Percentiles rank a stretch among this genome's conserved stretches.
Conservation (phyloP, 768 basidiomycete species). For the Mycena albidolilacea region DNA sequence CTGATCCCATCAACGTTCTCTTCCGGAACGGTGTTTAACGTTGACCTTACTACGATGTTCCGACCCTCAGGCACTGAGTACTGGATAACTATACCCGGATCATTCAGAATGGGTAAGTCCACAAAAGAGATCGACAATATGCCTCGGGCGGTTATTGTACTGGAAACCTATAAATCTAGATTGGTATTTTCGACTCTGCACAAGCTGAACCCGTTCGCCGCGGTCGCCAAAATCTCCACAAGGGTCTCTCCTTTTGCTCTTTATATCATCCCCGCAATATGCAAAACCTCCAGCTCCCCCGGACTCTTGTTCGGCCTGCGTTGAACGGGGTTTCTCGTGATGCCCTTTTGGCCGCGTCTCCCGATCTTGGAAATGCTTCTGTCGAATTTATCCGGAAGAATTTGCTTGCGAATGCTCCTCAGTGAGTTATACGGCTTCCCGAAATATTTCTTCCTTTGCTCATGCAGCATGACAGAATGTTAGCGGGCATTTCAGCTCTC, state of each 20-base stretch:
- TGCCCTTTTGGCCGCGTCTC: constrained; percentile 75
- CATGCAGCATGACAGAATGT: constrained; percentile 58
- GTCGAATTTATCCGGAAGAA: constrained; percentile 78
- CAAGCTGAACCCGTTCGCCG: constrained; percentile 14
- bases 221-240: constrained; percentile 3
- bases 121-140: constrained; percentile 31
- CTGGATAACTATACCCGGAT: constrained; percentile 13
- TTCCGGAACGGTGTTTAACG: not conserved
- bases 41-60: constrained; percentile 14
- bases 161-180: constrained; percentile 23
- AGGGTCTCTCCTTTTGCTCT: constrained; percentile 14
- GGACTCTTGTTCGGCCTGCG: constrained; percentile 75
- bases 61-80: constrained; percentile 20
- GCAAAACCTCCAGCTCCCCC: constrained; percentile 76
- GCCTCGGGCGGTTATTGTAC: constrained; percentile 20
- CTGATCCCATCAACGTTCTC: constrained; percentile 23
- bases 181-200: not conserved
- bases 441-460: constrained; percentile 38
- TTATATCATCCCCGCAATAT: constrained; percentile 4
- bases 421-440: constrained; percentile 50
- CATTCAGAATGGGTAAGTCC: constrained; percentile 13
- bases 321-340: constrained; percentile 71
- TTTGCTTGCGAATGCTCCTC: constrained; percentile 61
- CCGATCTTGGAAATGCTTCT: constrained; percentile 75
- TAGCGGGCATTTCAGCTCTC: constrained; percentile 66